A percentile compares a stretch with the other conserved stretches of the same genome.
Conservation (phyloP, 371 early-diverging fungal genomes). For the Encephalitozoon intestinalis region DNA sequence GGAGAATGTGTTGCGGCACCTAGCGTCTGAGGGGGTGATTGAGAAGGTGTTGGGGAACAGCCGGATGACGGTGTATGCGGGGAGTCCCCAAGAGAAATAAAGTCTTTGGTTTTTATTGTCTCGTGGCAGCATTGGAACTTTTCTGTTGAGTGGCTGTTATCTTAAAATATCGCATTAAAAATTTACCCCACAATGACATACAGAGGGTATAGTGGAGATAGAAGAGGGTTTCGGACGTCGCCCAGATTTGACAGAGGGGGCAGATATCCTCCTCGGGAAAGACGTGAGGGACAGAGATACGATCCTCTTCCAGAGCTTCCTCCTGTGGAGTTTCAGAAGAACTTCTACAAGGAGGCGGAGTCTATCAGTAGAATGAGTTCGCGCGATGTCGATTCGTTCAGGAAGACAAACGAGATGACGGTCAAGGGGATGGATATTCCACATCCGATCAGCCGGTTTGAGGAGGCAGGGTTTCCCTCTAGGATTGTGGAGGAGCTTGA, state of each 20-base stretch:
- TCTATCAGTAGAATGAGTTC: constrained; percentile 52
- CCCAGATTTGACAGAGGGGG: neutral
- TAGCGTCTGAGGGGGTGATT: constrained; percentile 19
- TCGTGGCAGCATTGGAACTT: neutral
- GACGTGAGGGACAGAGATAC: neutral
- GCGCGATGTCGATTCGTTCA: constrained; percentile 62
- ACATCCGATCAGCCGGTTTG: constrained; percentile 72
- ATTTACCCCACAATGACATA: constrained; percentile 20
- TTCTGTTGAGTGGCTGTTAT: neutral
- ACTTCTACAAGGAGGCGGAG: constrained; percentile 61
- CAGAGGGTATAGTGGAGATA: constrained; percentile 9
- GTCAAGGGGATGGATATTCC: constrained; percentile 64
- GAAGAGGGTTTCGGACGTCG: constrained; percentile 1
- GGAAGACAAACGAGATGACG: constrained; percentile 63
- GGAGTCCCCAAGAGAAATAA: neutral
- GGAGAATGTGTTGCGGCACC: constrained; percentile 43
- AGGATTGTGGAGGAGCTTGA: constrained; percentile 72
- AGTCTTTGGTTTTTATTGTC: neutral
- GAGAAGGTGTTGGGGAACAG: neutral
- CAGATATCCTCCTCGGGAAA: neutral
- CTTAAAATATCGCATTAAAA: neutral
- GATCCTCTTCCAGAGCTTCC: neutral
- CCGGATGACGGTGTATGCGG: neutral
- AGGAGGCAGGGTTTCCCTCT: constrained; percentile 65
- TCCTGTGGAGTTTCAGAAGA: constrained; percentile 69